Percentiles rank a stretch among this genome's conserved stretches.
phyloP scores from a whole-genome alignment of 164 flowering plant genomes.

The Magnolia kwangsiensis region DNA sequence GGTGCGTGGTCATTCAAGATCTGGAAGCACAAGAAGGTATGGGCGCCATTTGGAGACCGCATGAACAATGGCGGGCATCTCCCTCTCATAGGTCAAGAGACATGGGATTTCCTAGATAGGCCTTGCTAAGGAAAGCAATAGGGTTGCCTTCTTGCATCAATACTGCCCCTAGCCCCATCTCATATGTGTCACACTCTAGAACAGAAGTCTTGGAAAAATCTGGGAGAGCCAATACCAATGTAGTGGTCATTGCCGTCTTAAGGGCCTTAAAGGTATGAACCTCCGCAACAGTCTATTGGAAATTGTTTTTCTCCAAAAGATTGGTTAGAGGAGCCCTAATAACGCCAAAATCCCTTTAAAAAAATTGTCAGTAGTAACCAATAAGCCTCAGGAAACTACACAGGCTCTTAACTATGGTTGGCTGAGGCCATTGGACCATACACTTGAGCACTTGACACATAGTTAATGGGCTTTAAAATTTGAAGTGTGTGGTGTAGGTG shows the following conservation, averaged over 20 bases:
- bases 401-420: neutral
- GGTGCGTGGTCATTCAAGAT: neutral
- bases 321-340: neutral
- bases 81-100: neutral
- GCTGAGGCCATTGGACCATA: neutral
- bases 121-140: neutral
- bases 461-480: neutral
- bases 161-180: neutral
- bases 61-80: neutral
- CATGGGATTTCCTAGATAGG: neutral
- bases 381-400: neutral
- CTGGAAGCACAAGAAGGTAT: neutral
- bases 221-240: neutral
- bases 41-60: conserved; percentile 4
- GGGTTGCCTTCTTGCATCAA: neutral
- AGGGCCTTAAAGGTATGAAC: neutral
- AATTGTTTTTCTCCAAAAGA: neutral
- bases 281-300: neutral
- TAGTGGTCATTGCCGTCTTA: neutral
- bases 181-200: neutral
- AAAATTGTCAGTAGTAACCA: neutral
- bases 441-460: neutral
- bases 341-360: neutral
- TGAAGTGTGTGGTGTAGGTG: neutral
- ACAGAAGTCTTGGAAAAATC: neutral